phyloP scores from a whole-genome alignment of 345 rosid species.

The Excoecaria agallocha region DNA sequence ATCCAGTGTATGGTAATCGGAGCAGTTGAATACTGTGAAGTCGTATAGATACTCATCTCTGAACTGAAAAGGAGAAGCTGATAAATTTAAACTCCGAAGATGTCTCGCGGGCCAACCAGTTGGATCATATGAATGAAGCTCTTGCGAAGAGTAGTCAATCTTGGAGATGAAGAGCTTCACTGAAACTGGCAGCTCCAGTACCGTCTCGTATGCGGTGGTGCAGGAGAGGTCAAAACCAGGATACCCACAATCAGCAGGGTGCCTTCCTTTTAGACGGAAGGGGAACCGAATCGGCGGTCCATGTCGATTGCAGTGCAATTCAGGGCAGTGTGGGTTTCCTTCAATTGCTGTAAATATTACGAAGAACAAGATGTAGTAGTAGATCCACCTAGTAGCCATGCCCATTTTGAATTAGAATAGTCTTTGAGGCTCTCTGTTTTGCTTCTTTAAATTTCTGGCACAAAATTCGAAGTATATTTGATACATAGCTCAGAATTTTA shows the following conservation, averaged over 20 bases:
- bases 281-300: conserved; percentile 28
- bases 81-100: conserved; percentile 10
- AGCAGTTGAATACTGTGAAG: not conserved
- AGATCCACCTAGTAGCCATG: not conserved
- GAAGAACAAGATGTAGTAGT: not conserved
- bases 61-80: conserved; percentile 12
- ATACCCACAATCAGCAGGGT: conserved; percentile 22
- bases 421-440: too few relatives aligned
- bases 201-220: conserved; percentile 5
- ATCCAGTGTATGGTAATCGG: not conserved
- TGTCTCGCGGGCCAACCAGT: conserved; percentile 13
- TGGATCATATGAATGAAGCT: conserved; percentile 13
- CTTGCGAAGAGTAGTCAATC: conserved; percentile 19
- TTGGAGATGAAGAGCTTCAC: conserved; percentile 11
- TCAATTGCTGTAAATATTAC: not conserved
- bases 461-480: too few relatives aligned
- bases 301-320: not conserved
- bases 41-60: not conserved
- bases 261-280: conserved; percentile 19
- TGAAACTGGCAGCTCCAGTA: conserved; percentile 22
- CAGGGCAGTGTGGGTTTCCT: not conserved
- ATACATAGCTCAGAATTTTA: too few relatives aligned
- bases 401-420: too few relatives aligned
- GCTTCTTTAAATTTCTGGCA: too few relatives aligned
- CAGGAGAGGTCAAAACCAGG: conserved; percentile 30